Base-by-base conservation (phyloP, 2,329 filamentous ascomycete species). In the Penicillium capsulatum region DNA sequence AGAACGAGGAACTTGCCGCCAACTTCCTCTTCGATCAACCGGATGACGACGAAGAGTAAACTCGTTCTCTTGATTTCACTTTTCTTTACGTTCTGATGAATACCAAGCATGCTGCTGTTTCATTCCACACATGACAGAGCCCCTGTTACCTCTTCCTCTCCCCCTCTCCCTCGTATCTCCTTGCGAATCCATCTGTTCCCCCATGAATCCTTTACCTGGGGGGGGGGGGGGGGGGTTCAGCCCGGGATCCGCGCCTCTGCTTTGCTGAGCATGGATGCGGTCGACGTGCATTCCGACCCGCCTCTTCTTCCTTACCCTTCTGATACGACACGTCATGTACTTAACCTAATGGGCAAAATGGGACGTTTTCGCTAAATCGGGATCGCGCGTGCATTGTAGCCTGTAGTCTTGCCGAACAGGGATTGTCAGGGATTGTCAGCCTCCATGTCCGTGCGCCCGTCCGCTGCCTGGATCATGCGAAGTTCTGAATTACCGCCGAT, bases 11-110 rank as follows among this genome's bases (percentile, higher is more conserved):
- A 69, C 76, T 98, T 36, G 92, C 92, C 1, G 92, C 92, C 50
- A 98, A 98, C 70, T 97, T 96, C 68, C 75, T 98, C 44, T 98
- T 98, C 62, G 92, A 98, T 58, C 89, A 97, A 70, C 90, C 90
- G 7, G 89, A 94, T 46, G 90, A 96, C 33, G 83, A 86, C 24
- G 64, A 70, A 34, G 63, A 69, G 37, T 57, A 58, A 43, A 49
- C 16, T 40, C 44, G 11, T 17, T 17, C 7, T 30, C 20, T 33
- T 35, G 16, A 36, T 13, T 34, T 42, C 38, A 36, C 42, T 30
- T 40, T 26, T 40, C n/a, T 51, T 57, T 48, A 48, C 51, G 45
- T 48, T 52, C 42, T 54, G 49, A 55, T 51, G 54, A 55, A 54
- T 55, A 56, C 50, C 51, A 56, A 54, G 42, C 48, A 54, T 54